phyloP scores from a whole-genome alignment of 2,329 filamentous ascomycete genomes.

The Thielaviopsis populi region DNA sequence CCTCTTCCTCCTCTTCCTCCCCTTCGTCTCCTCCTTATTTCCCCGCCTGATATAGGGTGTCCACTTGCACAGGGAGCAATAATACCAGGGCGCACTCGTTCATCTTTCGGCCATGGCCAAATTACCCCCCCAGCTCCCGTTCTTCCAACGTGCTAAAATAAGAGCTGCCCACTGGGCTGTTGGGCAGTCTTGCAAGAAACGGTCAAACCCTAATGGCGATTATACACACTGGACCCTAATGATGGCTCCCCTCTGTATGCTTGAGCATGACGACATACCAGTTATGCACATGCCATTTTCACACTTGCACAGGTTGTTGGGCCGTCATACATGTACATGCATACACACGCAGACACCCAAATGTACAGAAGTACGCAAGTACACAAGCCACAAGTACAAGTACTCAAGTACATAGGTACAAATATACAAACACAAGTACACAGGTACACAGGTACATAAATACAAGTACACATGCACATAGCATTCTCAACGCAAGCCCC shows the following conservation, averaged over 20 bases:
- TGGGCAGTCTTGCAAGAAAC: background rate
- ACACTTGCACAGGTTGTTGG: background rate
- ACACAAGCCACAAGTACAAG: background rate
- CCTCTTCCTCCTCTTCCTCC: background rate
- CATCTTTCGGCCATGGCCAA: background rate
- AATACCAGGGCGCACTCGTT: background rate
- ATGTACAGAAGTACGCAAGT: background rate
- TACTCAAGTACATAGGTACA: background rate
- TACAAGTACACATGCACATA: background rate
- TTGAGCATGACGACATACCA: background rate
- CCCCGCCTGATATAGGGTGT: background rate
- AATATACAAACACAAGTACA: too few species aligned
- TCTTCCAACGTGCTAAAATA: too few species aligned
- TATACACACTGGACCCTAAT: background rate
- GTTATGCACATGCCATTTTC: background rate
- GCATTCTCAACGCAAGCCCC: too few species aligned
- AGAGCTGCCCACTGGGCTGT: background rate
- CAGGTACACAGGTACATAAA: background rate
- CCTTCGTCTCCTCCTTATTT: background rate
- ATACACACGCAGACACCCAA: background rate
- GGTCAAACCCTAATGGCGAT: too few species aligned
- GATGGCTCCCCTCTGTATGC: background rate
- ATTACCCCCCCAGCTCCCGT: too few species aligned
- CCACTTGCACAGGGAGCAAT: background rate
- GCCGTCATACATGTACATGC: conserved; percentile 6